Percentiles rank a stretch among this genome's conserved stretches.
These are phyloP conservation scores for Rhynchospora pubera DNA, from an alignment of 176 grass and related monocot genomes.

Conservation along the genomic window DNA sequence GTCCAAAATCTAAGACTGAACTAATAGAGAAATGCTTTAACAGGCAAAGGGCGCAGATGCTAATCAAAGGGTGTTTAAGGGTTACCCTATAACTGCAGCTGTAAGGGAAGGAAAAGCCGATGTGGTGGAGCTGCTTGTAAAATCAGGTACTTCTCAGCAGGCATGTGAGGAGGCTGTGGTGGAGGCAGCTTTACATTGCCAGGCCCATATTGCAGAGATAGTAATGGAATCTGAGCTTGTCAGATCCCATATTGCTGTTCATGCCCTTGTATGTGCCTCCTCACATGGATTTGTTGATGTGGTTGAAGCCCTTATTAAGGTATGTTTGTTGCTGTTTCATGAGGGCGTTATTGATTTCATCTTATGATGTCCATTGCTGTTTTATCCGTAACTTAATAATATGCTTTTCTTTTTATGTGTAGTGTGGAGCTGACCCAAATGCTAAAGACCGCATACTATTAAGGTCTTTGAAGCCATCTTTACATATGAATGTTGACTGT, in stretches of 20 bases:
- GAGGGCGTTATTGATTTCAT: neutral
- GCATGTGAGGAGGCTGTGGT: conserved; percentile 96
- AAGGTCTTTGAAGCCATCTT: conserved; percentile 72
- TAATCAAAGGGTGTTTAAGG: conserved; percentile 75
- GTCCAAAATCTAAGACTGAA: neutral
- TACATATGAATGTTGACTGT: conserved; percentile 82
- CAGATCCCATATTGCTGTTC: conserved; percentile 54
- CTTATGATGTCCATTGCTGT: neutral
- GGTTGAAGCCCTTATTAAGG: conserved; percentile 70
- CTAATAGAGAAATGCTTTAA: conserved; percentile 5
- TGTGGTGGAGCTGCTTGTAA: conserved; percentile 66
- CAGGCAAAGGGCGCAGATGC: conserved; percentile 84
- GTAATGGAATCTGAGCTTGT: conserved; percentile 84
- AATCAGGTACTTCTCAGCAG: conserved; percentile 70
- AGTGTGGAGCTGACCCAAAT: conserved; percentile 83
- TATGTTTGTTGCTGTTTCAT: neutral
- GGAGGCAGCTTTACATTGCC: conserved; percentile 68
- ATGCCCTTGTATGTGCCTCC: conserved; percentile 69
- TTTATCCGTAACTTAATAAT: neutral
- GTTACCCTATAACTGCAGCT: conserved; percentile 68
- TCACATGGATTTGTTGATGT: conserved; percentile 70
- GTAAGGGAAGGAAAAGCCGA: conserved; percentile 63
- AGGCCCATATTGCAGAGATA: conserved; percentile 50
- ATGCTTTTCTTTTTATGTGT: neutral
- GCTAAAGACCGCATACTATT: conserved; percentile 66